Base-by-base conservation (phyloP, 495 filamentous ascomycete species). In the Halenospora varia region DNA sequence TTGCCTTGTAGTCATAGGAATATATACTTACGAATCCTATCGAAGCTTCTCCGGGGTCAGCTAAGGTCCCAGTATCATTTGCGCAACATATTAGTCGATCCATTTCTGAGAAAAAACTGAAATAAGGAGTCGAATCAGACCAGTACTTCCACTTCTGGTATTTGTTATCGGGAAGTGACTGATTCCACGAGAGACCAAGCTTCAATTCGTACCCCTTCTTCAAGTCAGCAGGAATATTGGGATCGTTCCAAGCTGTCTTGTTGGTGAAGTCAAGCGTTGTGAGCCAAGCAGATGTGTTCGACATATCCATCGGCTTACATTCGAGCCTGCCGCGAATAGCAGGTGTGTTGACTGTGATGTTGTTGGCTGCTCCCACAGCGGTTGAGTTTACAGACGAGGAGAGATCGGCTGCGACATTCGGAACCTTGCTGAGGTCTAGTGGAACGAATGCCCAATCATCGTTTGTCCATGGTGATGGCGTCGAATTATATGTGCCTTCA, bases 271-370 rank as follows among this genome's bases (percentile, higher is more conserved):
- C 57, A 4, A 22, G 55, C 9, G 46, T 42, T 0, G 59, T 63
- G 1, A 67, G 54, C 68, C 68, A 72, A 18, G 53, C 47, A 1
- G 65, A 61, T 0, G 65, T 20, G 44, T 71, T 72, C 1, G 10
- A 26, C n/a, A 71, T 47, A 26, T 67, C 39, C 0, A 54, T 1
- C 17, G 61, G 46, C 15, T 39, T 62, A 48, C 70, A 71, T 29
- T 71, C 62, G 10, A 72, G 62, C 0, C 70, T 64, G 1, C 54
- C 70, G 10, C 68, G 42, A 0, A 72, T 48, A 24, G 68, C 62
- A 2, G 63, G 61, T 15, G 70, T 72, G 19, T 2, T 39, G 20
- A 72, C 62, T 0, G 70, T 57, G 17, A 69, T 44, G 25, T 69
- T 72, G 15, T 25, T 39, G 11, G 35, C 8, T 26, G 25, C 25